phyloP scores from a whole-genome alignment of 1,139 yeast genomes.

The Yamadazyma dendronema region DNA sequence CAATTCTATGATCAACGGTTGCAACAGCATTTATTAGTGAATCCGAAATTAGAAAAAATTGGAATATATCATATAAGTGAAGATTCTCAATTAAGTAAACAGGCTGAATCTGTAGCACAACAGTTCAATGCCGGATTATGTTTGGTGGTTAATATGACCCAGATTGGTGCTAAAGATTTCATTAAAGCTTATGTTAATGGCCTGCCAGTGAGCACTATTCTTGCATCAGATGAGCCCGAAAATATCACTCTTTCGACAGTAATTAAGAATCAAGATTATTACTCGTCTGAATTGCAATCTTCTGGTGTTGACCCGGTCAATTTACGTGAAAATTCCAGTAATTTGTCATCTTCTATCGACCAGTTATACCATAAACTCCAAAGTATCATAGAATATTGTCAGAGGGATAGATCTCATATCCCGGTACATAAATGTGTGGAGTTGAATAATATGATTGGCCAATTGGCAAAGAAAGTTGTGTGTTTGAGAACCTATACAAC shows the following conservation, averaged over 20 bases:
- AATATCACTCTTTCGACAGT: constrained; percentile 22
- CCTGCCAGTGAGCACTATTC: constrained; percentile 5
- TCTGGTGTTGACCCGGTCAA: constrained; percentile 1
- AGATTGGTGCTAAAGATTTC: constrained; percentile 1
- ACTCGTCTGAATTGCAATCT: constrained; percentile 3
- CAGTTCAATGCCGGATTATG: constrained; percentile 6
- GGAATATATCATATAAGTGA: constrained; percentile 28
- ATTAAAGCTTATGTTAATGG: constrained; percentile 5
- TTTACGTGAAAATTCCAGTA: constrained; percentile 6
- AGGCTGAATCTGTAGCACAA: constrained; percentile 8
- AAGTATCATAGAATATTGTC: constrained; percentile 20
- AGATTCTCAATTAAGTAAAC: not conserved
- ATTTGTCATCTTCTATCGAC: constrained; percentile 17
- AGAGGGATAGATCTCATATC: constrained; percentile 10
- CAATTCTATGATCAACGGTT: constrained; percentile 25
- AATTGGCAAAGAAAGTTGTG: constrained; percentile 24
- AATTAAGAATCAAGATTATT: constrained; percentile 23
- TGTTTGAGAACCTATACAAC: constrained; percentile 12
- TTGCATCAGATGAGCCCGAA: constrained; percentile 15
- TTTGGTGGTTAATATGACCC: constrained; percentile 4
- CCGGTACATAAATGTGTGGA: constrained; percentile 14
- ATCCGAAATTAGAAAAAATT: constrained; percentile 25
- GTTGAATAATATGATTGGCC: constrained; percentile 24
- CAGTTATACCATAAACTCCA: constrained; percentile 23
- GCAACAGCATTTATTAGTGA: constrained; percentile 26